Evolutionary conservation across 2,329 filamentous ascomycete genomes (phyloP).

Genomic region (Colletotrichum incanum): DNA sequence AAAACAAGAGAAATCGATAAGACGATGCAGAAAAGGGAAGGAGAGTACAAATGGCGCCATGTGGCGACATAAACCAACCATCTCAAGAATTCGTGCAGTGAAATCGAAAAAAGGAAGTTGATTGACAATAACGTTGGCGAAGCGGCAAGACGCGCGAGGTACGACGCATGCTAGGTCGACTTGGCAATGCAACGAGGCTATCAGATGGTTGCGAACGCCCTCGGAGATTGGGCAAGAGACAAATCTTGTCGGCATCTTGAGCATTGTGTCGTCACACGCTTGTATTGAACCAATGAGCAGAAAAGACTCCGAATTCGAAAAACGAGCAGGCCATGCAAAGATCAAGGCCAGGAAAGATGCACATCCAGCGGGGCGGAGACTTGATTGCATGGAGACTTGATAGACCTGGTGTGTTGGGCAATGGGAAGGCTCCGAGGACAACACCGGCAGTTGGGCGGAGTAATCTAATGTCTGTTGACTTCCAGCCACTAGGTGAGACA

Average conservation of each 20-base stretch:
- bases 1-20: conserved; percentile 19
- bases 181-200: conserved; percentile 42
- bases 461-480: not conserved
- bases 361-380: not conserved
- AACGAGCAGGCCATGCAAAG: not conserved
- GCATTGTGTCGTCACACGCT: conserved; percentile 3
- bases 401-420: not conserved
- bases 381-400: not conserved
- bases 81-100: conserved; percentile 14
- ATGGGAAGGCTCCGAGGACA: not conserved
- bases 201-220: conserved; percentile 20
- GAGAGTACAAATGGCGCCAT: conserved; percentile 40
- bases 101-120: conserved; percentile 35
- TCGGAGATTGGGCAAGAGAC: conserved; percentile 1
- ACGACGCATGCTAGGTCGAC: conserved; percentile 15
- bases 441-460: conserved; percentile 6
- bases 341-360: not conserved
- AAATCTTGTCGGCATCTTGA: not conserved
- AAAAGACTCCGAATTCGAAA: not conserved
- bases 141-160: not conserved
- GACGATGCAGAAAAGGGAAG: conserved; percentile 41
- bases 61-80: conserved; percentile 25
- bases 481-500: not conserved
- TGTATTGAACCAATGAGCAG: not conserved
- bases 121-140: conserved; percentile 22